phyloP scores from a whole-genome alignment of 2,329 filamentous ascomycete genomes.

The Echinosphaeria canescens region DNA sequence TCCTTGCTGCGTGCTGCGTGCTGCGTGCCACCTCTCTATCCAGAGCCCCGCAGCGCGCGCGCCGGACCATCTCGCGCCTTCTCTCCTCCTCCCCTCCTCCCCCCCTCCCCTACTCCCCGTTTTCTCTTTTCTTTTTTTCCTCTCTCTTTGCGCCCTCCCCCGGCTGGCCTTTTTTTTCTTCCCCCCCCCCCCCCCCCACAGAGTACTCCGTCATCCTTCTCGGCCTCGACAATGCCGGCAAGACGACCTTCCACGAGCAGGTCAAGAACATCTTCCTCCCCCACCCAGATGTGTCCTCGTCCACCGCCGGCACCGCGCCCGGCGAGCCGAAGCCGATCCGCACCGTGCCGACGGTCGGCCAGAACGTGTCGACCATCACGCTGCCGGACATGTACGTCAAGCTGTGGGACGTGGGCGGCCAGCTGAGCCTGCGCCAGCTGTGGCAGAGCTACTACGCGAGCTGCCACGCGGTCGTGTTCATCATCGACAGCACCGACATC shows the following conservation, averaged over 20 bases:
- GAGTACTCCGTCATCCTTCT: slow-evolving; percentile 96
- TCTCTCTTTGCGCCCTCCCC: no score
- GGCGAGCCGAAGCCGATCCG: slow-evolving; percentile 41
- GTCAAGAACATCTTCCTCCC: slow-evolving; percentile 74
- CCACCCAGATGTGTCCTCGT: no score
- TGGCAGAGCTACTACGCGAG: slow-evolving; percentile 94
- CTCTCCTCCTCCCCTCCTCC: no score
- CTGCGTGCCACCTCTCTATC: no score
- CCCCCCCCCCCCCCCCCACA: slow-evolving; percentile 14
- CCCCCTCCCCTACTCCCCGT: no score
- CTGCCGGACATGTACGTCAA: slow-evolving; percentile 93
- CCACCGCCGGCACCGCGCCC: no score
- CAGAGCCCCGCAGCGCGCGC: no score
- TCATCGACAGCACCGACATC: slow-evolving; percentile 88
- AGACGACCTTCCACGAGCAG: slow-evolving; percentile 94
- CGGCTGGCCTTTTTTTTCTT: no score
- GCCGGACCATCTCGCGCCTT: no score
- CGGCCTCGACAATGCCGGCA: slow-evolving; percentile 93
- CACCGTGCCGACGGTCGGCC: slow-evolving; percentile 90
- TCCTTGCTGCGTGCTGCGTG: no score
- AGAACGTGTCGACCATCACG: slow-evolving; percentile 84
- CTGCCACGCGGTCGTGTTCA: slow-evolving; percentile 94
- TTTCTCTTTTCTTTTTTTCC: no score
- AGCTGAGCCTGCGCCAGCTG: slow-evolving; percentile 67
- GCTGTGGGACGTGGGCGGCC: slow-evolving; percentile 95